Evolutionary conservation across 129 eudicot genomes (phyloP).

Genomic region (Flaveria linearis): DNA sequence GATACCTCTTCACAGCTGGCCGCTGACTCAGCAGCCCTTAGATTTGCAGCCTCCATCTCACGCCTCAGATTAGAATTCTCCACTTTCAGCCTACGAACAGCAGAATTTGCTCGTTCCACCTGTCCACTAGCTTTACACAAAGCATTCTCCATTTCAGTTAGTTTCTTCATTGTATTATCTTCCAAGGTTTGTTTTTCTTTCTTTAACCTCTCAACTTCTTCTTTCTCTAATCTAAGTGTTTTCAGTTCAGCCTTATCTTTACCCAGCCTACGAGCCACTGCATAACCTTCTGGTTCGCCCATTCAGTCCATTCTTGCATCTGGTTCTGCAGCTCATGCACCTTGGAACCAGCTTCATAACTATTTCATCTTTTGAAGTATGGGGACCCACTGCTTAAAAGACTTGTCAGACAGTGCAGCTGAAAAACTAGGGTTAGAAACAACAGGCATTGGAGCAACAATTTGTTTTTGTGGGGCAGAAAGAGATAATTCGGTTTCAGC

Average conservation of each 20-base stretch:
- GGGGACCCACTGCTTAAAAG: slow-evolving; percentile 58
- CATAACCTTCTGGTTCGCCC: slow-evolving; percentile 99
- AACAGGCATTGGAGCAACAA: slow-evolving; percentile 38
- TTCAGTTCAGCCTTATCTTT: slow-evolving; percentile 92
- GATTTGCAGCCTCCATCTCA: slow-evolving; percentile 86
- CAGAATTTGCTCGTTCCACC: slow-evolving; percentile 83
- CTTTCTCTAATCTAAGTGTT: slow-evolving; percentile 81
- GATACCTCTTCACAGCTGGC: slow-evolving; percentile 84
- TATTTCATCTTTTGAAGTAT: slow-evolving; percentile 74
- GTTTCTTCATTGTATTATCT: slow-evolving; percentile 88
- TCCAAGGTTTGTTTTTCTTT: slow-evolving; percentile 83
- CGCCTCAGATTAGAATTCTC: slow-evolving; percentile 61
- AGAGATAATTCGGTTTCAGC: slow-evolving; percentile 93
- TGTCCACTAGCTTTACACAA: slow-evolving; percentile 85
- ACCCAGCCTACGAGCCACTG: slow-evolving; percentile 92
- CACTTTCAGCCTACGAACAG: slow-evolving; percentile 75
- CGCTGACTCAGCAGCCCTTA: slow-evolving; percentile 74
- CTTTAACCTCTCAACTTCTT: slow-evolving; percentile 88
- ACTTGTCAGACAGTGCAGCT: slow-evolving; percentile 46
- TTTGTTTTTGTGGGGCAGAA: slow-evolving; percentile 54
- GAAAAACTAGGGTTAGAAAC: slow-evolving; percentile 46
- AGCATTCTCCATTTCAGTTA: slow-evolving; percentile 96
- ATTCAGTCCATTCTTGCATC: slow-evolving; percentile 95
- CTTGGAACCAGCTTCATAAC: slow-evolving; percentile 70
- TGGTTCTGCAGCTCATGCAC: slow-evolving; percentile 77